Evolutionary conservation across 495 filamentous ascomycete genomes (phyloP).

Genomic region (Neurospora discreta): DNA sequence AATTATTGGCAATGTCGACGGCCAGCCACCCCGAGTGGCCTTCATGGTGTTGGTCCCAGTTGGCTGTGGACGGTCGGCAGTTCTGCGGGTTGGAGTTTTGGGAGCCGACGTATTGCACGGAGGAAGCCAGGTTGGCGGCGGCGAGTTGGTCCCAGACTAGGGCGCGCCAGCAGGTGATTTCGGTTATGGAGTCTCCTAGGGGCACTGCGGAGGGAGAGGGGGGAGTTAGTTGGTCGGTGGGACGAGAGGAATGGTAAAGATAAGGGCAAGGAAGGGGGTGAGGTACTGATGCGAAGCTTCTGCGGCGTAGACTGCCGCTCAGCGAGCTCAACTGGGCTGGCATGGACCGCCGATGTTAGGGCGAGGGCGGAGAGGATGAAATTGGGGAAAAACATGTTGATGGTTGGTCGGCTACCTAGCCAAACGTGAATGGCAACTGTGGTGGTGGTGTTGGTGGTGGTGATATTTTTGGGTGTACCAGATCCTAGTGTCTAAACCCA

Average conservation of each 20-base stretch:
- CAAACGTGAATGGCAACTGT: not conserved
- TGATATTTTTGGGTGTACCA: not conserved
- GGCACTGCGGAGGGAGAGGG: conserved; percentile 16
- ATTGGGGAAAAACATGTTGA: conserved; percentile 5
- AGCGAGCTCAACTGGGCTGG: conserved; percentile 8
- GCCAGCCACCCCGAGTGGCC: conserved; percentile 34
- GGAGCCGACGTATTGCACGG: conserved; percentile 31
- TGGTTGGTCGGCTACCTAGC: not conserved
- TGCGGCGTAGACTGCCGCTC: conserved; percentile 8
- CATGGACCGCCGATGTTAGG: conserved; percentile 4
- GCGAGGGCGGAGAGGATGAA: conserved; percentile 3
- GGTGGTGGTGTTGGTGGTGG: not conserved
- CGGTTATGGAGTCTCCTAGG: conserved; percentile 31
- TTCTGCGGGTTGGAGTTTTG: conserved; percentile 26
- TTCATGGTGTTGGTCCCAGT: conserved; percentile 30
- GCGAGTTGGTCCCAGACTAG: conserved; percentile 27
- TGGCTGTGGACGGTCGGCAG: conserved; percentile 17
- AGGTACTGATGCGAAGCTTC: conserved; percentile 3
- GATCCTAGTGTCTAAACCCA: not conserved
- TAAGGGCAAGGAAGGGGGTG: not conserved
- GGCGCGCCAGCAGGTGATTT: conserved; percentile 33
- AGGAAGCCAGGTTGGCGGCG: conserved; percentile 12
- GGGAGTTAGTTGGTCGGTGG: not conserved
- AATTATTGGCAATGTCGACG: conserved; percentile 33
- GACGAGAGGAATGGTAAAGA: no score